These are phyloP conservation scores for Penicillium sclerotiorum DNA, from an alignment of 2,329 filamentous ascomycete species.

Conservation along the genomic window DNA sequence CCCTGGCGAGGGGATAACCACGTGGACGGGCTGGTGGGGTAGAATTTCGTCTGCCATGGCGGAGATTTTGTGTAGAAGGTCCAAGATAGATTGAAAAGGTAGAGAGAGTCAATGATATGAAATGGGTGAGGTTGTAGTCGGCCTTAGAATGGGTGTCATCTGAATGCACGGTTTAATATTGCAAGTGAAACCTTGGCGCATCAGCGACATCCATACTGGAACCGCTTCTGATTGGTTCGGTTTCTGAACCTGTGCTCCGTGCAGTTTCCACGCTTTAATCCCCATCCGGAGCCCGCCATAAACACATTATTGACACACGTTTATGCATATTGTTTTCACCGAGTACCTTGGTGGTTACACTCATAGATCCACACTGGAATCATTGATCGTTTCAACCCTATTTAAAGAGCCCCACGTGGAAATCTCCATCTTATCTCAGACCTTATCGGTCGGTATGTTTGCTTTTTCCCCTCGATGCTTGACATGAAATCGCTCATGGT, in stretches of 20 bases:
- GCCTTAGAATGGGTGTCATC: no score
- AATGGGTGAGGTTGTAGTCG: no score
- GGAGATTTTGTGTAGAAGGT: neutral
- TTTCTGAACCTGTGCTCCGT: neutral
- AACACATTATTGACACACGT: no score
- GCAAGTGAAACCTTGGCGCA: no score
- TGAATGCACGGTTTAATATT: no score
- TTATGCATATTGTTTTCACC: no score
- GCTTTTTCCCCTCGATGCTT: conserved; percentile 1
- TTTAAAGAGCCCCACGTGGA: neutral
- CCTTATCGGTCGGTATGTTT: neutral
- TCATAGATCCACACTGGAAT: neutral
- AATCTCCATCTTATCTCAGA: neutral
- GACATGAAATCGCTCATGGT: neutral
- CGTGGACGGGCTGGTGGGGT: conserved; percentile 16
- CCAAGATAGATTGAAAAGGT: no score
- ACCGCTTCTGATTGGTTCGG: neutral
- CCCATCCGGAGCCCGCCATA: neutral
- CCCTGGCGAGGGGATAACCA: conserved; percentile 10
- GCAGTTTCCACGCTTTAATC: neutral
- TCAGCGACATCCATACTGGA: neutral
- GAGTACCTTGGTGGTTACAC: no score
- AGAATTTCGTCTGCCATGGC: neutral
- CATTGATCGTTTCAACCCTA: neutral
- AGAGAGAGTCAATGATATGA: no score